phyloP scores from a whole-genome alignment of 164 flowering plant species.

The Aristolochia contorta region DNA sequence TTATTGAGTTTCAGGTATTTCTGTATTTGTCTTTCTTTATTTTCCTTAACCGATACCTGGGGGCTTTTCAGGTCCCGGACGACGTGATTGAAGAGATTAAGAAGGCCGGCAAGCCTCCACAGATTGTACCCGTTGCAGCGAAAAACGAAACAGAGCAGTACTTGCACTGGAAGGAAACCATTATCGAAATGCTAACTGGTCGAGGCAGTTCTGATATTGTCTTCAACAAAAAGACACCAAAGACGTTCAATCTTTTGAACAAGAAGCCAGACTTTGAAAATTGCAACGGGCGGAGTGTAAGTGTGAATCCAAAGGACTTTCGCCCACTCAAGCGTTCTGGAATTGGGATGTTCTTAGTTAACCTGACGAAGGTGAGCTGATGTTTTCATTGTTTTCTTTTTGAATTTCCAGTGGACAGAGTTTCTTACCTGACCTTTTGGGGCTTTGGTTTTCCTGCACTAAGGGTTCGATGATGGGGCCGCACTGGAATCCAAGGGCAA shows the following conservation, averaged over 20 bases:
- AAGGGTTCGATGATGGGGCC: constrained; percentile 95
- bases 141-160: constrained; percentile 7
- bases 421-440: no score
- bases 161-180: constrained; percentile 22
- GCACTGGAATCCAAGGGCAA: constrained; percentile 87
- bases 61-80: constrained; percentile 33
- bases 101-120: constrained; percentile 27
- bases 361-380: constrained; percentile 51
- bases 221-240: constrained; percentile 16
- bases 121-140: constrained; percentile 37
- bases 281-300: constrained; percentile 66
- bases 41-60: neutral
- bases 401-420: no score
- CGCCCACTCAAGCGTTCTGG: constrained; percentile 29
- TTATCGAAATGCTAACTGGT: constrained; percentile 27
- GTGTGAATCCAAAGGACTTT: constrained; percentile 33
- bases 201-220: constrained; percentile 1
- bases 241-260: constrained; percentile 37
- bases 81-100: constrained; percentile 42
- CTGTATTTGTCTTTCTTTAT: neutral
- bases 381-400: no score
- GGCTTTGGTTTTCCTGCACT: neutral
- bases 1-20: neutral
- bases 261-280: constrained; percentile 52
- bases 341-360: constrained; percentile 67